phyloP scores from a whole-genome alignment of 1,284 basidiomycete genomes.

The Pseudozyma pruni region DNA sequence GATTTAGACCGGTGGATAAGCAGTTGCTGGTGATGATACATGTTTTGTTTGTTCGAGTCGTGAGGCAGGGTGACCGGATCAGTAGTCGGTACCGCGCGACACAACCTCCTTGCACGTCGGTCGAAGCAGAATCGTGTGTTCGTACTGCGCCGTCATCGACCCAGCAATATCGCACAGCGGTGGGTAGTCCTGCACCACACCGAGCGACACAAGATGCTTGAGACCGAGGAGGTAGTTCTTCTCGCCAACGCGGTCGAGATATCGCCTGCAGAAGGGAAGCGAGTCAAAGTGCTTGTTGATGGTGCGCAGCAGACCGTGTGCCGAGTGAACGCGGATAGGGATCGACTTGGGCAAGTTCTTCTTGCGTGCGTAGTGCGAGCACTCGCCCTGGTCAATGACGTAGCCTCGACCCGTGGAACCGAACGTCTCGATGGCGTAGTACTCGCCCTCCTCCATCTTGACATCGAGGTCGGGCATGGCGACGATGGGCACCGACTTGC shows the following conservation, averaged over 20 bases:
- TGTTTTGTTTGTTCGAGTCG: too few relatives aligned
- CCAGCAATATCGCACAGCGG: conserved; percentile 79
- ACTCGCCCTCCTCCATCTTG: conserved; percentile 99
- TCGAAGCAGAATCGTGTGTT: conserved; percentile 65
- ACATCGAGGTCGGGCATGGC: conserved; percentile 80
- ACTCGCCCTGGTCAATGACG: conserved; percentile 88
- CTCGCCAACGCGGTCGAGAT: conserved; percentile 85
- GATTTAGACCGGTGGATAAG: too few relatives aligned
- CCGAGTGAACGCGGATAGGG: conserved; percentile 78
- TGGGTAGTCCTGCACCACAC: conserved; percentile 92
- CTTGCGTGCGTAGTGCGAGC: conserved; percentile 83
- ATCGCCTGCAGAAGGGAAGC: conserved; percentile 92
- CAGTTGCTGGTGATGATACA: too few relatives aligned
- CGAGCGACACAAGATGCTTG: conserved; percentile 87
- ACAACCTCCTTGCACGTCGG: conserved; percentile 78
- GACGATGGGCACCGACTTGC: conserved; percentile 89
- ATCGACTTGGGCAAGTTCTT: conserved; percentile 73
- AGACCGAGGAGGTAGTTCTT: conserved; percentile 89
- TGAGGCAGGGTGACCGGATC: too few relatives aligned
- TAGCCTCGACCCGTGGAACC: conserved; percentile 93
- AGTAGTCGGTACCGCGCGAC: conserved; percentile 92
- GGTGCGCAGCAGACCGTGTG: conserved; percentile 84
- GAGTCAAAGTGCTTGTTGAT: conserved; percentile 96
- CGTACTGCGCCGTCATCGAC: conserved; percentile 65
- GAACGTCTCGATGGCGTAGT: conserved; percentile 99